Base-by-base conservation (phyloP, 768 basidiomycete species). In the Boletus coccyginus region DNA sequence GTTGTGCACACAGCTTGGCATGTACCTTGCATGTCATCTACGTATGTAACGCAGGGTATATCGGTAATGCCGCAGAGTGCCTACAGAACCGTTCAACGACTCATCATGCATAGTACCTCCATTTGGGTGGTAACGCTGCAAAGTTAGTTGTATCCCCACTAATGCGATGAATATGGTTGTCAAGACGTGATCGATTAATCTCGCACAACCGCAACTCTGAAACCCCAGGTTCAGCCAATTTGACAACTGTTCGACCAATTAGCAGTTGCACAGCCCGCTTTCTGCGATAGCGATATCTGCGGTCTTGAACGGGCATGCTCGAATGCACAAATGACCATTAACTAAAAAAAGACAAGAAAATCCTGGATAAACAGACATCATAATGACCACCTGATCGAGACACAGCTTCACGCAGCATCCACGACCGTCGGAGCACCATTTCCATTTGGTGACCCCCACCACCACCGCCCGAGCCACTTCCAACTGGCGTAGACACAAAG, bases 401-500 rank as follows among this genome's bases (percentile, higher is more conserved):
- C 17, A 21, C 11, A 36, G 41, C 31, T 17, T 72, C 50, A 70
- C 6, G 58, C 60, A 24, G 54, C 19, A 19, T 67, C 59, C n/a
- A 46, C 36, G 11, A 52, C n/a, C 7, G 59, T 31, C 31, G 54
- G 24, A 7, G 14, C 4, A 13, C 59, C 36, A 3, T 59, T 57
- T 52, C 59, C 53, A 24, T 56, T 59, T 10, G 57, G 48, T 43
- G 44, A 46, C 9, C 58, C 57, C 52, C 57, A 50, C 57, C 60
- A 61, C 59, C 60, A 58, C 16, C 71, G 73, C 78, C 84, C 60
- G 3, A 68, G 85, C 85, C 81, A 86, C 21, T 74, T 78, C 81
- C 83, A 88, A 17, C 83, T 79, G 4, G 82, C 79, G 13, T 89
- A 66, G 19, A 89, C 84, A n/a, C 91, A 65, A 45, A 86, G 56